Evolutionary conservation across 1,139 yeast genomes (phyloP).

Genomic region (Pichia terricola): DNA sequence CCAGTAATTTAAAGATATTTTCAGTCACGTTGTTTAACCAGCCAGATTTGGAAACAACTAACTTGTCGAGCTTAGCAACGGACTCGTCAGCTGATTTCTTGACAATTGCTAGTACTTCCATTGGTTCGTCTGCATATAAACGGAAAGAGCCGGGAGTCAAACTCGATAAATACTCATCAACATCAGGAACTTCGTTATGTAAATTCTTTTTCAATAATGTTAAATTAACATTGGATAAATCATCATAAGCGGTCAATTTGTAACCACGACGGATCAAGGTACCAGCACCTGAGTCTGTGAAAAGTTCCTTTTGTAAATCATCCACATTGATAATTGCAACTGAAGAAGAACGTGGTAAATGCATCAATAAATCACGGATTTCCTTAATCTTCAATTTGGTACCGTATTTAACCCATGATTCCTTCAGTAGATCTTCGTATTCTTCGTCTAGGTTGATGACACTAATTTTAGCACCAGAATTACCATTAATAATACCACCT

Average conservation of each 20-base stretch:
- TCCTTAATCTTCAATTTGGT: slow-evolving; percentile 94
- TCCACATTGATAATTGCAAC: slow-evolving; percentile 95
- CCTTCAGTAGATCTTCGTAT: slow-evolving; percentile 79
- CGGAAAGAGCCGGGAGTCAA: slow-evolving; percentile 57
- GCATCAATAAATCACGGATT: slow-evolving; percentile 86
- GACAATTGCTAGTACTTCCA: slow-evolving; percentile 88
- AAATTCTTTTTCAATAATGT: slow-evolving; percentile 12
- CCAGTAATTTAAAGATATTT: slow-evolving; percentile 77
- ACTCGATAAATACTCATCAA: slow-evolving; percentile 71
- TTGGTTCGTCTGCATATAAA: slow-evolving; percentile 91
- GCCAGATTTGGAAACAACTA: slow-evolving; percentile 79
- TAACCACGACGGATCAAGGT: slow-evolving; percentile 96
- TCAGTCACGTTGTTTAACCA: slow-evolving; percentile 98
- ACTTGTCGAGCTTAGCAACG: slow-evolving; percentile 76
- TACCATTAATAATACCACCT: slow-evolving; percentile 94
- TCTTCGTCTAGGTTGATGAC: slow-evolving; percentile 93
- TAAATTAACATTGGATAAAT: slow-evolving; percentile 9
- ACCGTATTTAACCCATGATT: slow-evolving; percentile 98
- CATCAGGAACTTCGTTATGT: slow-evolving; percentile 35
- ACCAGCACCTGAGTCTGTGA: slow-evolving; percentile 99
- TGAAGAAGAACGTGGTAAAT: slow-evolving; percentile 91
- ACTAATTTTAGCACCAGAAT: slow-evolving; percentile 81
- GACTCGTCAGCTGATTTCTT: slow-evolving; percentile 24
- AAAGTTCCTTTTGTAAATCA: slow-evolving; percentile 91
- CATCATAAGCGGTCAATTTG: slow-evolving; percentile 49